Base-by-base conservation (phyloP, 495 filamentous ascomycete genomes). In the Podospora appendiculata region DNA sequence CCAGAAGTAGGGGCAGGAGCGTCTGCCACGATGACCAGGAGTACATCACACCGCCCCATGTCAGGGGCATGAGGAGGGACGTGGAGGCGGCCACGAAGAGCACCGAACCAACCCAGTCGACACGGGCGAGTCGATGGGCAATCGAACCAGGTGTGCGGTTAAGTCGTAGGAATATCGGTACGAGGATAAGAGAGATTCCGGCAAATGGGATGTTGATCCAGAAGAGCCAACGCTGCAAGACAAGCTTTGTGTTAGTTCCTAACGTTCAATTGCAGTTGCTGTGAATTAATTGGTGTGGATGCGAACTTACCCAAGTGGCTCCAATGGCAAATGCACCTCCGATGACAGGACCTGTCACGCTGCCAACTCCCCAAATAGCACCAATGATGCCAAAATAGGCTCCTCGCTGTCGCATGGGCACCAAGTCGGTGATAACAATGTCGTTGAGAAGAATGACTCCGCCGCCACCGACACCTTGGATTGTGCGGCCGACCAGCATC, bases 381-480 rank as follows among this genome's bases (percentile, higher is more conserved):
- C 78, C n/a, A 40, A 89, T 54, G 6, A 71, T 46, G 36, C 61
- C 67, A 55, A 66, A 52, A 44, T 69, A 53, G 18, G 56, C 80
- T 72, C 57, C 84, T 54, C 88, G 82, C 79, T 70, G 64, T 38
- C 69, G 68, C 60, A 88, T 75, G 51, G 82, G 83, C 62, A 90
- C 87, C 48, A 90, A 53, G 72, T 95, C 90, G 12, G 81, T 80
- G 41, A 55, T 82, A 40, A 68, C 55, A 41, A 93, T 89, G 58
- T 94, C 89, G 35, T 83, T 80, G 48, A 94, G 64, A 13, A 87
- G 80, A 34, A 88, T 73, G 44, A 91, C 75, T 1, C 90, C 90
- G 50, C 87, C 87, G 45, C 83, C 85, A 13, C 89, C 90, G 34
- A 85, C 66, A 50, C 90, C 90, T 62, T 94, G 89, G 38, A 95